Conservation (phyloP, 1,284 basidiomycete genomes). For the Ustilago sp. region DNA sequence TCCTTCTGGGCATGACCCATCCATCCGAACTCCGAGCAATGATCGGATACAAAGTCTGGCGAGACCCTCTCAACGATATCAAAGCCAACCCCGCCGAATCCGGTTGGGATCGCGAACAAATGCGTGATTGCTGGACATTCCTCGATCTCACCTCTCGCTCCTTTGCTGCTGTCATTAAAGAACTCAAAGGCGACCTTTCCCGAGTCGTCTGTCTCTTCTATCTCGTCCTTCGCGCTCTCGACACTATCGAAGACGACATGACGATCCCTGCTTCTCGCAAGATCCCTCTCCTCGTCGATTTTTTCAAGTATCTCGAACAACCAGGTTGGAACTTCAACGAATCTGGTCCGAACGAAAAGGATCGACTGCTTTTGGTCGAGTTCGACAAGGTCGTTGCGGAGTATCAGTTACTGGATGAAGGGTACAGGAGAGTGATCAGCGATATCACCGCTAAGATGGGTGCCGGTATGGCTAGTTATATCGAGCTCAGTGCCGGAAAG, state of each 20-base stretch:
- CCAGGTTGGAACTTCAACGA: slow-evolving; percentile 90
- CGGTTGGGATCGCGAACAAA: slow-evolving; percentile 71
- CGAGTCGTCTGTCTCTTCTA: slow-evolving; percentile 93
- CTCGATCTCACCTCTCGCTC: slow-evolving; percentile 89
- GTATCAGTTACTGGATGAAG: slow-evolving; percentile 73
- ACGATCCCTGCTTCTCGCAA: slow-evolving; percentile 87
- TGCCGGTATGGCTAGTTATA: slow-evolving; percentile 92
- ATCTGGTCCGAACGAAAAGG: slow-evolving; percentile 88
- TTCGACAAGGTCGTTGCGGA: slow-evolving; percentile 88
- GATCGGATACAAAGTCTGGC: slow-evolving; percentile 71
- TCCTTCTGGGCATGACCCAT: slow-evolving; percentile 53
- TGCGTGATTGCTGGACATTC: slow-evolving; percentile 91
- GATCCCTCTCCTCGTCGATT: slow-evolving; percentile 84
- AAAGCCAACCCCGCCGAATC: slow-evolving; percentile 66
- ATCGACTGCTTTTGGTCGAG: slow-evolving; percentile 85
- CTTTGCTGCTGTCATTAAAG: slow-evolving; percentile 94
- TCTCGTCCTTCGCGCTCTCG: slow-evolving; percentile 89
- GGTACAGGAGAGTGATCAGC: slow-evolving; percentile 84
- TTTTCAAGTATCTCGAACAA: slow-evolving; percentile 83
- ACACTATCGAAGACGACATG: slow-evolving; percentile 99
- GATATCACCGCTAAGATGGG: slow-evolving; percentile 81
- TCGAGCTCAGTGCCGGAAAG: slow-evolving; percentile 53
- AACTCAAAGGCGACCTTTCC: slow-evolving; percentile 93
- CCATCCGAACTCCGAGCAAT: slow-evolving; percentile 69
- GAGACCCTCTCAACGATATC: slow-evolving; percentile 71